Percentiles rank a stretch among this genome's conserved stretches.
phyloP scores from a whole-genome alignment of 164 flowering plant species.

The grape (Vitis vinifera) region ASM3070453v1 NC_081812.1:15983001-15983500 shows the following conservation, averaged over 20 bases:
- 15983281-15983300: too few relatives aligned
- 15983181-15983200: background rate
- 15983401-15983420: too few relatives aligned
- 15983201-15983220: constrained; percentile 11
- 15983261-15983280: background rate
- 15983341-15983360: too few relatives aligned
- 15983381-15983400: too few relatives aligned
- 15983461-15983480: too few relatives aligned
- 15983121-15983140: background rate
- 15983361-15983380: too few relatives aligned
- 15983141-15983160: constrained; percentile 1
- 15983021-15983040: constrained; percentile 3
- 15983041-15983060: background rate
- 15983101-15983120: background rate
- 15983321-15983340: too few relatives aligned
- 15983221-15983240: background rate
- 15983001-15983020: constrained; percentile 6
- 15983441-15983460: too few relatives aligned
- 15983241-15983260: constrained; percentile 1
- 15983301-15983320: too few relatives aligned
- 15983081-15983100: background rate
- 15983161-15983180: background rate
- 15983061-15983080: background rate
- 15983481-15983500: too few relatives aligned
- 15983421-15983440: too few relatives aligned